Evolutionary conservation across 2,329 filamentous ascomycete genomes (phyloP), one percentile per base, ranked within the genome.

Genomic region (Tolypocladium guangdongense): DNA sequence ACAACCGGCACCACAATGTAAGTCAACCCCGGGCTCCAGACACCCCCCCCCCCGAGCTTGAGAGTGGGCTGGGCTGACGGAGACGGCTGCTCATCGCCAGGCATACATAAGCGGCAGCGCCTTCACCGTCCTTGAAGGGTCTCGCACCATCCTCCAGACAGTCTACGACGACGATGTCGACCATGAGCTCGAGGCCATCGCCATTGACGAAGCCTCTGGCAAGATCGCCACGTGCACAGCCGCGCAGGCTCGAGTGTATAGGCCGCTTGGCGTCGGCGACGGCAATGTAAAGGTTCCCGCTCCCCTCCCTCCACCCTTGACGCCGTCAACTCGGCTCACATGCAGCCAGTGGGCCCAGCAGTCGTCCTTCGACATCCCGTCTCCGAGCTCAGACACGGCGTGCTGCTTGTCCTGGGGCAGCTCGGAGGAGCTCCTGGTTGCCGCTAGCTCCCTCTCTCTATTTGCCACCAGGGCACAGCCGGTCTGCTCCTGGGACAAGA

Each of bases 81-180:
- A n/a, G 24, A 12, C 18, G n/a, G 36, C 14, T 27, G 16, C 46
- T 50, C 39, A 56, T 52, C 49, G 35, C 63, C 20, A 95, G 89
- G 82, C 83, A 51, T 99, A 97, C 71, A 87, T 96, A 59, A 93
- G 88, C 56, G 92, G 92, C 63, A 88, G 86, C 70, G 89, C 89
- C 57, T 82, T 97, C 59, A 83, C 93, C 52, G 85, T 99, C 62
- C 83, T 97, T 60, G 80, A 82, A 64, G 86, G 83, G 50, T 81
- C 88, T 51, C 78, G 85, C 57, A 81, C 81, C 52, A 81, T 96
- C 58, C 71, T 96, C 36, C 93, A 99, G 69, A 96, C 91, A 4
- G 86, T 95, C 60, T 95, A 96, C 72, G 84, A 93, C 64, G 87
- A 95, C 63, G 86, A 93, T 39, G 49, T 24, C 63, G 76, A 83